Evolutionary conservation across 2,329 filamentous ascomycete genomes (phyloP), one percentile per base, ranked within the genome.

Genomic region (Aaosphaeria arxii): DNA sequence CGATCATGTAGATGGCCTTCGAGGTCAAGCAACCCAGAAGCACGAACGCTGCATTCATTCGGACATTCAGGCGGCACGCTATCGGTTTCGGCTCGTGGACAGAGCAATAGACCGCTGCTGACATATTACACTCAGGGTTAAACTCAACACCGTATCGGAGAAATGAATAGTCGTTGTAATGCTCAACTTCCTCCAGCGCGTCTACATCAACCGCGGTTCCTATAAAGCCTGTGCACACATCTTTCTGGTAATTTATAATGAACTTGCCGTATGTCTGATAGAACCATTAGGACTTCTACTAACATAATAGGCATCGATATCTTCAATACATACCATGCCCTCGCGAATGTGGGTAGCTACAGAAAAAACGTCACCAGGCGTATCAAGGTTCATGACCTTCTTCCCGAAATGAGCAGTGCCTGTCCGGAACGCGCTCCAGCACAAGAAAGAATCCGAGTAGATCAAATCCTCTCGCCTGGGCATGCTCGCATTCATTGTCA

Each of bases 1-100:
- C 47, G n/a, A 62, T 42, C 63, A 69, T 67, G 45, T 69, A 67
- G 3, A 51, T 51, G 2, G 63, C 60, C 45, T 66, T 66, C 40
- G 60, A 46, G 5, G 52, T 36, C 11, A 67, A 47, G 44, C 56
- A 60, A 1, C 41, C 53, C 7, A 54, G 51, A 6, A 67, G 55
- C 5, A 63, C 57, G 35, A 67, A 58, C 6, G 59, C 64, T 5
- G 61, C 60, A 35, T 57, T 62, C 57, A 66, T 63, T 11, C 64
- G 58, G 17, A 68, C 51, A 42, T 64, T 66, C 11, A 67, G 45
- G n/a, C 61, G 61, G 46, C 62, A 66, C 24, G 50, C 29, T 2
- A 50, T 39, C 11, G 50, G 43, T 35, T 50, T 17, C 1, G 45
- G 24, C 7, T 55, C 43, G 11, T 50, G 42, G 31, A 62, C 24